phyloP scores from a whole-genome alignment of 768 basidiomycete genomes.

The Tremella mesenterica region DNA sequence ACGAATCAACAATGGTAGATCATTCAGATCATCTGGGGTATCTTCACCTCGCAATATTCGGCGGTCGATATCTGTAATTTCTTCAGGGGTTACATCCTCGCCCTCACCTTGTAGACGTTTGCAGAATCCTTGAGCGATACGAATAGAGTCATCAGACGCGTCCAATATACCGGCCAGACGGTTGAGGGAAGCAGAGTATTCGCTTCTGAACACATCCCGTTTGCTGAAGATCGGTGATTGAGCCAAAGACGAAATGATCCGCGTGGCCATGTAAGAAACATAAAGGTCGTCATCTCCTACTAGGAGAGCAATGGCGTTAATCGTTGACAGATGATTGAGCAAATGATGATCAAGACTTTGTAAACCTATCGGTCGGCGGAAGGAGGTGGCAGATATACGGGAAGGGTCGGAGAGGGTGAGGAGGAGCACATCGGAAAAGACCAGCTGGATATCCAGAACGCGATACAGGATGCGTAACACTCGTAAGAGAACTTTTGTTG shows the following conservation, averaged over 20 bases:
- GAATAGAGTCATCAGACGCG: conserved; percentile 70
- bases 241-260: conserved; percentile 63
- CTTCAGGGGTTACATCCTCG: conserved; percentile 52
- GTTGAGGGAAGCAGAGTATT: conserved; percentile 48
- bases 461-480: conserved; percentile 73
- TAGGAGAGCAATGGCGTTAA: conserved; percentile 74
- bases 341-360: conserved; percentile 36
- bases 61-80: conserved; percentile 47
- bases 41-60: conserved; percentile 11
- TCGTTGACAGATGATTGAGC: conserved; percentile 49
- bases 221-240: conserved; percentile 53
- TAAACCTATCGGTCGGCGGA: conserved; percentile 21
- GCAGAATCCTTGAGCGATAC: conserved; percentile 71
- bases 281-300: conserved; percentile 63
- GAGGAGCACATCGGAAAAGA: conserved; percentile 80
- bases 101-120: conserved; percentile 58
- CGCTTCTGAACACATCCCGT: conserved; percentile 44
- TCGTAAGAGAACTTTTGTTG: conserved; percentile 66
- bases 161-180: conserved; percentile 71
- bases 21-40: neutral
- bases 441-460: conserved; percentile 72
- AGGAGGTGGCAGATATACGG: conserved; percentile 48
- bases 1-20: conserved; percentile 58
- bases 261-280: conserved; percentile 64
- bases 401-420: conserved; percentile 58